Percentiles rank a stretch among this genome's conserved stretches.
Conservation (phyloP, 768 basidiomycete species). For the Kwoniella sp. region DNA sequence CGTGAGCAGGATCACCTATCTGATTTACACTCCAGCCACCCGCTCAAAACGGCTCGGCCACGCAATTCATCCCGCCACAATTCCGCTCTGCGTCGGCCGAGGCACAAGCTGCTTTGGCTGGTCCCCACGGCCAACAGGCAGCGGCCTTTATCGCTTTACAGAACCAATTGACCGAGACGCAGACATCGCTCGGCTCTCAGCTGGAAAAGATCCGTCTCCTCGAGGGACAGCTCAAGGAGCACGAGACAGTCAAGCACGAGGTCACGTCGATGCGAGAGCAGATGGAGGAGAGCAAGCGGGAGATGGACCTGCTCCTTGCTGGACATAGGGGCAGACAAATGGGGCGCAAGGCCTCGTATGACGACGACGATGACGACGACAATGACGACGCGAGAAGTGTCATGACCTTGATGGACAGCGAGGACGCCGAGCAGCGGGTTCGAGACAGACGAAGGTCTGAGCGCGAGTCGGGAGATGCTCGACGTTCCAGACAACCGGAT, state of each 20-base stretch:
- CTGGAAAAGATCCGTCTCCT: conserved; percentile 73
- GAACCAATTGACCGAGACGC: conserved; percentile 76
- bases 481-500: conserved; percentile 57
- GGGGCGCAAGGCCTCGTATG: conserved; percentile 4
- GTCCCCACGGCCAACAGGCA: conserved; percentile 45
- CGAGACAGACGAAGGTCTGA: conserved; percentile 38
- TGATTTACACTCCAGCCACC: conserved; percentile 33
- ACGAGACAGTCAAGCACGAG: conserved; percentile 76
- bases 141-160: conserved; percentile 65
- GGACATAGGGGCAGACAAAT: conserved; percentile 20
- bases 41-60: conserved; percentile 45
- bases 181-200: conserved; percentile 67
- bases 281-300: conserved; percentile 60
- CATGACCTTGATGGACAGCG: conserved; percentile 57
- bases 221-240: conserved; percentile 73
- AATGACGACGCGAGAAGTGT: conserved; percentile 72
- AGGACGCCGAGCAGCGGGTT: conserved; percentile 38
- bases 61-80: conserved; percentile 44
- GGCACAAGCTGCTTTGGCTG: conserved; percentile 34
- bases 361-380: conserved; percentile 56
- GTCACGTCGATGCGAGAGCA: conserved; percentile 64
- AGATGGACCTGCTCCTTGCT: conserved; percentile 52
- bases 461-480: conserved; percentile 7
- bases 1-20: background rate
- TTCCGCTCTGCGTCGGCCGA: conserved; percentile 36